These are phyloP conservation scores for Chlamydomonas incerta DNA, from an alignment of 139 green algal species.

Conservation along the genomic window DNA sequence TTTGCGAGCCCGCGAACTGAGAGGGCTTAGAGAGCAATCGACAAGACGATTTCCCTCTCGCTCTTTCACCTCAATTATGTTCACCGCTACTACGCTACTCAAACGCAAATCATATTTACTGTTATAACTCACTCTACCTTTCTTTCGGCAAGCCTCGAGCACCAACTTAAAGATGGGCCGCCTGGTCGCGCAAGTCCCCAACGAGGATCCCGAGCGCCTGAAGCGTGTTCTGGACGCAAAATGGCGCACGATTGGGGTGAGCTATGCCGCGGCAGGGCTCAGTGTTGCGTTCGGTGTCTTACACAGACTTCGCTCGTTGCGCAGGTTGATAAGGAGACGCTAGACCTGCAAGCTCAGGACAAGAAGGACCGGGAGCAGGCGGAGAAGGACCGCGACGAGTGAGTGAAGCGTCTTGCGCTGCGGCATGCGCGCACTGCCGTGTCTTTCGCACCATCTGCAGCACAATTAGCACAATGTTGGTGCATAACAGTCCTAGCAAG, in stretches of 20 bases:
- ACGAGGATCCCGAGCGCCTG: conserved; percentile 71
- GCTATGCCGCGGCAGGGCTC: neutral
- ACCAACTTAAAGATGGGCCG: conserved; percentile 58
- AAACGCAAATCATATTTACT: neutral
- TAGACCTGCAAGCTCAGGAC: conserved; percentile 66
- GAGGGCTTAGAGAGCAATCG: too few relatives aligned
- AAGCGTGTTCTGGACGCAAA: conserved; percentile 79
- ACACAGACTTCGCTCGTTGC: neutral
- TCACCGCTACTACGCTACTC: too few relatives aligned
- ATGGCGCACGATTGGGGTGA: conserved; percentile 73
- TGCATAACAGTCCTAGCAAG: too few relatives aligned
- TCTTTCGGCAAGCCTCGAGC: too few relatives aligned
- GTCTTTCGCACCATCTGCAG: too few relatives aligned
- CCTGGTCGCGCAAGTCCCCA: conserved; percentile 61
- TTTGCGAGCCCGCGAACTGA: too few relatives aligned
- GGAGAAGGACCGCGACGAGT: conserved; percentile 66
- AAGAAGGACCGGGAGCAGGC: conserved; percentile 39
- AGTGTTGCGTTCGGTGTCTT: too few relatives aligned
- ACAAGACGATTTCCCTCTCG: too few relatives aligned
- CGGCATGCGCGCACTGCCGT: too few relatives aligned
- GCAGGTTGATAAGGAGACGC: conserved; percentile 68
- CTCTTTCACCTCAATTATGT: too few relatives aligned
- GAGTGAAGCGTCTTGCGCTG: conserved; percentile 5
- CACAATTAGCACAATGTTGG: too few relatives aligned
- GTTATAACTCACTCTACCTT: too few relatives aligned